These are phyloP conservation scores for Simmondsia chinensis DNA, from an alignment of 148 eudicot genomes.

Conservation along the genomic window DNA sequence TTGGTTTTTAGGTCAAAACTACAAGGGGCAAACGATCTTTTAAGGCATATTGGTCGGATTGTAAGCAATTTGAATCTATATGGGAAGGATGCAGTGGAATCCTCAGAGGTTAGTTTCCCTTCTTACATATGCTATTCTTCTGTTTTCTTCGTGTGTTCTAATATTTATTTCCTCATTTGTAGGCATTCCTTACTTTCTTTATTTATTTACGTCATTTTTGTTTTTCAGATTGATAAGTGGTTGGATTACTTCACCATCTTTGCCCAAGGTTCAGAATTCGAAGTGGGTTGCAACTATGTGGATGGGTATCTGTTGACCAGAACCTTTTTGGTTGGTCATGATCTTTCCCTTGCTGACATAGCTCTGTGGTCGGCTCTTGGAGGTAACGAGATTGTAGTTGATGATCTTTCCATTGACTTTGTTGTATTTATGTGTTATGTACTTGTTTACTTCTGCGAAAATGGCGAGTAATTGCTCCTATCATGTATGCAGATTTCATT, in stretches of 20 bases:
- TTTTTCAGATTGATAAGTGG: slow-evolving; percentile 69
- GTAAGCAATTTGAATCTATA: slow-evolving; percentile 36
- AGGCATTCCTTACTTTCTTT: background rate
- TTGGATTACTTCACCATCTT: slow-evolving; percentile 59
- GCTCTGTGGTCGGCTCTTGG: slow-evolving; percentile 81
- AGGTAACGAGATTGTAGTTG: slow-evolving; percentile 25
- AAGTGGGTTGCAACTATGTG: slow-evolving; percentile 59
- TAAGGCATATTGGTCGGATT: slow-evolving; percentile 53
- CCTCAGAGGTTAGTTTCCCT: slow-evolving; percentile 41
- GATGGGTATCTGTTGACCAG: slow-evolving; percentile 48
- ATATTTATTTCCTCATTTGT: background rate
- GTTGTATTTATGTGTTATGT: background rate
- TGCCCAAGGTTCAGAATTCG: slow-evolving; percentile 71
- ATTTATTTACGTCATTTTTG: background rate
- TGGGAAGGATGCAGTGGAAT: slow-evolving; percentile 38
- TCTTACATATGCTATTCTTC: background rate
- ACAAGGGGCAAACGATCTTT: slow-evolving; percentile 42
- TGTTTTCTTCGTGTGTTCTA: background rate
- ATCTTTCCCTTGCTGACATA: slow-evolving; percentile 70
- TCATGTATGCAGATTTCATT: too few relatives aligned
- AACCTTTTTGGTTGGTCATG: slow-evolving; percentile 71
- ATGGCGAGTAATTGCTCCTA: too few relatives aligned
- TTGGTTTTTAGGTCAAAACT: slow-evolving; percentile 52
- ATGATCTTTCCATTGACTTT: background rate
- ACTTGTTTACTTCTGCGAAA: background rate